A percentile compares a stretch with the other conserved stretches of the same genome.
Conservation (phyloP, 345 rosid genomes). For the Bruguiera sexangula region DNA sequence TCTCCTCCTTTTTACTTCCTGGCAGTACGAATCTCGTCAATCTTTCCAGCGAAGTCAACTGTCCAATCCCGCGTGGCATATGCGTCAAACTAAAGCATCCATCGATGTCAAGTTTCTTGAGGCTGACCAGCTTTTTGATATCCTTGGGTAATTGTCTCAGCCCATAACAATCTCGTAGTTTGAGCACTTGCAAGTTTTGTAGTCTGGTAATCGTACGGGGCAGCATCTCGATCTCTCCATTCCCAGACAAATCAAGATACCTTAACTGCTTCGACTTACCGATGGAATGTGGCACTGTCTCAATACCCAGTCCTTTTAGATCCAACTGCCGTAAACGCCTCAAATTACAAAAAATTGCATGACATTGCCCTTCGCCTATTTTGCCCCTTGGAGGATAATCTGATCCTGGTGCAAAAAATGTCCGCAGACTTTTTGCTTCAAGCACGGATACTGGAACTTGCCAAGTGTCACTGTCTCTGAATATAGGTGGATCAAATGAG, state of each 20-base stretch:
- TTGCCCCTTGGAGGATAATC: too few relatives aligned
- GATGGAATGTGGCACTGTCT: conserved; percentile 13
- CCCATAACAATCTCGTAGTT: background rate
- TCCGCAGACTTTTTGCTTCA: conserved; percentile 5
- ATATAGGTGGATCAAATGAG: background rate
- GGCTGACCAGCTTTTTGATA: conserved; percentile 7
- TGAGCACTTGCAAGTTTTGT: conserved; percentile 16
- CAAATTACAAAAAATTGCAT: too few relatives aligned
- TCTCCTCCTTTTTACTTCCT: background rate
- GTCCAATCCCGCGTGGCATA: conserved; percentile 25
- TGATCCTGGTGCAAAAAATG: conserved; percentile 1
- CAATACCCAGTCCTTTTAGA: background rate
- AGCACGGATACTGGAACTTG: background rate
- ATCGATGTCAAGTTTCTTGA: background rate
- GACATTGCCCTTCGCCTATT: too few relatives aligned
- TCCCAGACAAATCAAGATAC: conserved; percentile 2
- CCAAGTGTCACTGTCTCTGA: too few relatives aligned
- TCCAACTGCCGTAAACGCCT: conserved; percentile 12
- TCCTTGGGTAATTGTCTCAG: conserved; percentile 10
- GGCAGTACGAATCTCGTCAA: conserved; percentile 12
- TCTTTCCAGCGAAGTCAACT: conserved; percentile 20
- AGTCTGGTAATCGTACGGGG: conserved; percentile 15
- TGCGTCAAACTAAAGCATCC: background rate
- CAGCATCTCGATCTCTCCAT: rapidly evolving
- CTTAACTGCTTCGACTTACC: conserved; percentile 22